Percentiles rank a stretch among this genome's conserved stretches.
Conservation (phyloP, 768 basidiomycete genomes). For the Phlegmacium glaucopus region DNA sequence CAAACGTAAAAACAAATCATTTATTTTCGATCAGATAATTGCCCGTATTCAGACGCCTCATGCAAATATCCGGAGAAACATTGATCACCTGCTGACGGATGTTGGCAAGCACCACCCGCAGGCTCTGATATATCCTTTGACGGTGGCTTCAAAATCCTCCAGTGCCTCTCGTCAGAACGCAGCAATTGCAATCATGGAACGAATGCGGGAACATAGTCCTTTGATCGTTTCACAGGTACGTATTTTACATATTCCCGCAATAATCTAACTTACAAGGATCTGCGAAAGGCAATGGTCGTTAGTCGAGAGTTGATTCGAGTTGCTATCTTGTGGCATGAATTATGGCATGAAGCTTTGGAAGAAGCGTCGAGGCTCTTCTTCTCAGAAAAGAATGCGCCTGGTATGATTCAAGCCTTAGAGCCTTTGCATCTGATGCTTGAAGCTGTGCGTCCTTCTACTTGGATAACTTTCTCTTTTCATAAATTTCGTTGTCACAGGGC, state of each 20-base stretch:
- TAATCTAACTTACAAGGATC: neutral
- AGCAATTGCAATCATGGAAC: slow-evolving; percentile 83
- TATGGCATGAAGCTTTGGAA: slow-evolving; percentile 98
- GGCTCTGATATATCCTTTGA: slow-evolving; percentile 92
- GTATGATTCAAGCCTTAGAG: slow-evolving; percentile 92
- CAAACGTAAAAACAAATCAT: neutral
- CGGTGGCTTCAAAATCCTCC: slow-evolving; percentile 95
- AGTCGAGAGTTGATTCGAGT: slow-evolving; percentile 95
- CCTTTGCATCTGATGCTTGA: slow-evolving; percentile 93
- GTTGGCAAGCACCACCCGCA: slow-evolving; percentile 98
- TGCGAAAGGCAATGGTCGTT: slow-evolving; percentile 71
- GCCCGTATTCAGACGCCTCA: slow-evolving; percentile 97
- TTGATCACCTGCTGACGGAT: slow-evolving; percentile 83
- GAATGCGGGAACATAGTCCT: slow-evolving; percentile 90
- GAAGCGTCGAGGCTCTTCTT: slow-evolving; percentile 96
- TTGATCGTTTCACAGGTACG: slow-evolving; percentile 81
- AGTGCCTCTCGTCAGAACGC: slow-evolving; percentile 78
- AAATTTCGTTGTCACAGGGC: slow-evolving; percentile 48
- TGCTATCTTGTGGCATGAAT: slow-evolving; percentile 97
- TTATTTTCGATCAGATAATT: slow-evolving; percentile 65
- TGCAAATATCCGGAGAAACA: slow-evolving; percentile 80
- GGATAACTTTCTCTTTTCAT: neutral
- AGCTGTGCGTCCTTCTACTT: slow-evolving; percentile 46
- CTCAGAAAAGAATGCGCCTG: slow-evolving; percentile 94
- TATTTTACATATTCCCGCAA: neutral